Evolutionary conservation across 805 yeast species (phyloP).

Genomic region (Pichia rugopelliculosa): DNA sequence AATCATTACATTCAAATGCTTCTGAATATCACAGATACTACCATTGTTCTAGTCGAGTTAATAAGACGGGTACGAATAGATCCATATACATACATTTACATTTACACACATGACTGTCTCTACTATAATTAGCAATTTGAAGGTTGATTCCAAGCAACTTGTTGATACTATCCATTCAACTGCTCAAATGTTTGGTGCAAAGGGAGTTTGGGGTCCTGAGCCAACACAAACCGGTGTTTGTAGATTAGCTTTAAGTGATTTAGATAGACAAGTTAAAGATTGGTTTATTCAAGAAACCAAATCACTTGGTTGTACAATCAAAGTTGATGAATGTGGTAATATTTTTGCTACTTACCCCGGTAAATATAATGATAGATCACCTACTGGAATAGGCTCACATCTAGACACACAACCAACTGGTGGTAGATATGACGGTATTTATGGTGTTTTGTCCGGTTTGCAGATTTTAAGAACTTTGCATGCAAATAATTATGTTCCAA

Average conservation of each 20-base stretch:
- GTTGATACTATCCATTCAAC: conserved; percentile 56
- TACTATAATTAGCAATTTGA: conserved; percentile 5
- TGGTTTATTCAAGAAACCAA: conserved; percentile 54
- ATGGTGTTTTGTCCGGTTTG: conserved; percentile 60
- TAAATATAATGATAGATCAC: conserved; percentile 33
- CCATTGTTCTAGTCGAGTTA: no score
- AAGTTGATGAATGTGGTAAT: conserved; percentile 60
- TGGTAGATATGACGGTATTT: conserved; percentile 68
- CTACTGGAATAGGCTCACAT: conserved; percentile 68
- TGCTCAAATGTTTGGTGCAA: conserved; percentile 51
- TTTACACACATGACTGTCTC: conserved; percentile 3
- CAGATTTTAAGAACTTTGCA: conserved; percentile 61
- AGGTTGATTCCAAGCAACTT: conserved; percentile 22
- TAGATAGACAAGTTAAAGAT: conserved; percentile 56
- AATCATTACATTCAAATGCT: no score
- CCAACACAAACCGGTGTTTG: conserved; percentile 61
- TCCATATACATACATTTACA: no score
- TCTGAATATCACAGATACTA: no score
- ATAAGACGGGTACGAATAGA: no score
- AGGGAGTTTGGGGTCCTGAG: conserved; percentile 50
- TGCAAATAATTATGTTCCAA: conserved; percentile 51
- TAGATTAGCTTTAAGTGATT: conserved; percentile 53
- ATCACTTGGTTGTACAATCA: conserved; percentile 48
- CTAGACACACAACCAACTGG: conserved; percentile 76
- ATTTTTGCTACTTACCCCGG: conserved; percentile 64